phyloP scores from a whole-genome alignment of 306 rosid species.

The Urtica urens region DNA sequence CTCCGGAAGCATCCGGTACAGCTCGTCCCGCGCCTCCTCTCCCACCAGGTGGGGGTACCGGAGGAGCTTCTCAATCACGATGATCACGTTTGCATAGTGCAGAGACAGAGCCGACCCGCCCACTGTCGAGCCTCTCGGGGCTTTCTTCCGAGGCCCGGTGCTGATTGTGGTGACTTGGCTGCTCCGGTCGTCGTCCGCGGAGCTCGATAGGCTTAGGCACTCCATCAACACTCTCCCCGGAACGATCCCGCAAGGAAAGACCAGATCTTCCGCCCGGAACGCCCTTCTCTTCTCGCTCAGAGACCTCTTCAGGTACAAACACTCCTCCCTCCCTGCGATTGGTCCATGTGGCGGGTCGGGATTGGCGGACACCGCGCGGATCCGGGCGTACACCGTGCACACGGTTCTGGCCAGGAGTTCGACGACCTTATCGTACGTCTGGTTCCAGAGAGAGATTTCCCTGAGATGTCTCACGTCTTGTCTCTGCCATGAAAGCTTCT shows the following conservation, averaged over 20 bases:
- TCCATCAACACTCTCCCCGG: slow-evolving; percentile 93
- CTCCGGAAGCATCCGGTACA: slow-evolving; percentile 81
- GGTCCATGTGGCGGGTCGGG: too few relatives aligned
- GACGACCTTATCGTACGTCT: slow-evolving; percentile 79
- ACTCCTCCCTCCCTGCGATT: slow-evolving; percentile 18
- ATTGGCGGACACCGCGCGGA: slow-evolving; percentile 49
- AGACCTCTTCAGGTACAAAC: slow-evolving; percentile 34
- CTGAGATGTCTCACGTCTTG: slow-evolving; percentile 82
- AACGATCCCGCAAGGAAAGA: slow-evolving; percentile 71
- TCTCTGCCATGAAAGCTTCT: slow-evolving; percentile 72
- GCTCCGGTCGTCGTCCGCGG: slow-evolving; percentile 43
- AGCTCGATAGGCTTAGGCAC: slow-evolving; percentile 73
- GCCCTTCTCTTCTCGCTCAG: slow-evolving; percentile 17
- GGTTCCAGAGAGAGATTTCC: slow-evolving; percentile 82
- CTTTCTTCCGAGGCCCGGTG: too few relatives aligned
- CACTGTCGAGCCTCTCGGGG: slow-evolving; percentile 70
- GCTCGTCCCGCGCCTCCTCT: slow-evolving; percentile 83
- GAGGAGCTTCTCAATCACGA: slow-evolving; percentile 77
- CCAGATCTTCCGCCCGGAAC: slow-evolving; percentile 57
- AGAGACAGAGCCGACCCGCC: slow-evolving; percentile 89
- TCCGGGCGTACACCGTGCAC: slow-evolving; percentile 72
- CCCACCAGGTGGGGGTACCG: slow-evolving; percentile 83
- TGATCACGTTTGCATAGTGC: slow-evolving; percentile 89
- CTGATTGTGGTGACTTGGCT: slow-evolving; percentile 34
- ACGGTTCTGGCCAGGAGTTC: slow-evolving; percentile 88